Base-by-base conservation (phyloP, 2,329 filamentous ascomycete genomes). In the Fusarium zealandicum region DNA sequence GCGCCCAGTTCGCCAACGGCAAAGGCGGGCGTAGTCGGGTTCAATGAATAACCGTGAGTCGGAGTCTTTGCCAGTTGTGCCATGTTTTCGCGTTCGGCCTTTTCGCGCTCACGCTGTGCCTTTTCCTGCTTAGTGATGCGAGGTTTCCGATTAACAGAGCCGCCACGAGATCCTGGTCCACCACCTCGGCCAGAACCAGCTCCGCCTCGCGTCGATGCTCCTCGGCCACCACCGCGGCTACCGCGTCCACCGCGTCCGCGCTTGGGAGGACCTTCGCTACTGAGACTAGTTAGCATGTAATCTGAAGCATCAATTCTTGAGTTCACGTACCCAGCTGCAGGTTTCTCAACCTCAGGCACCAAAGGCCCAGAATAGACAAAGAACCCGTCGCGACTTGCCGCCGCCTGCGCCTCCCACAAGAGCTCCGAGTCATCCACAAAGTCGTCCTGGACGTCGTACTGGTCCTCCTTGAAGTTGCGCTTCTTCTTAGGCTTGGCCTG, bases 291-390 rank as follows among this genome's bases (percentile, higher is more conserved):
- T 72, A 80, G 77, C 55, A 67, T 59, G 13, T 31, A n/a, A 45
- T 44, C 18, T 48, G 32, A 28, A 36, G 36, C 5, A 42, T 13
- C 18, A 25, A 44, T 20, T 8, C 45, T 22, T 2, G 11, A 32
- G 43, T 27, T 37, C 51, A 80, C 81, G 60, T 80, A 83, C 81
- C 77, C 78, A 51, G 74, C 72, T 62, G 78, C 75, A 30, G 82
- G 81, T 75, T 95, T 93, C 75, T 96, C 90, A 17, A 88, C 90
- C 74, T 96, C 92, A 5, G 90, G 90, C 17, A 98, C 84, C 39
- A 99, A 79, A 8, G 93, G 93, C 4, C 95, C 95, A 56, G 91
- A 96, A 75, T 97, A 99, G 2, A 99, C 95, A 72, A 98, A 99
- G 78, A 98, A 99, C 1, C 95, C 95, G 71, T 98, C 95, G 65